Conservation (phyloP, 306 rosid genomes). For the Medicago arabica region DNA sequence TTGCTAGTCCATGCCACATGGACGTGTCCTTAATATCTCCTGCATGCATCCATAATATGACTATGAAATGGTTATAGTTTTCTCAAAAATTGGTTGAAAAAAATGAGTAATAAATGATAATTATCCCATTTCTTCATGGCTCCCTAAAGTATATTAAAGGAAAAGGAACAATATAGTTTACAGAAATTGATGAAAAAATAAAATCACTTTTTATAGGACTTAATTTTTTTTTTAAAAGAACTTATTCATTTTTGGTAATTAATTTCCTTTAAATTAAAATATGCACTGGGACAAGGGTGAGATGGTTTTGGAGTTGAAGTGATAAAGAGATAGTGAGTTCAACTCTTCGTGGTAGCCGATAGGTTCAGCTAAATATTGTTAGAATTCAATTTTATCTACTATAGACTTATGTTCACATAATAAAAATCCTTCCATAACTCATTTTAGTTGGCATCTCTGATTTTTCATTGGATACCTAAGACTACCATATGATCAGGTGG, state of each 20-base stretch:
- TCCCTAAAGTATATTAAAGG: too few relatives aligned
- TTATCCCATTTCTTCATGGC: too few relatives aligned
- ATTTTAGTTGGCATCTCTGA: not conserved
- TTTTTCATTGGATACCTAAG: slow-evolving; percentile 17
- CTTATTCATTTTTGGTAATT: not conserved
- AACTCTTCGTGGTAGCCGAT: too few relatives aligned
- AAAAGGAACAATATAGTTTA: too few relatives aligned
- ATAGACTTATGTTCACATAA: not conserved
- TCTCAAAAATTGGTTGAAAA: slow-evolving; percentile 22
- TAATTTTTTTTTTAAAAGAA: not conserved
- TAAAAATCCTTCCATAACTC: not conserved
- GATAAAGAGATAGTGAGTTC: too few relatives aligned
- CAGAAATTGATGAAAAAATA: not conserved
- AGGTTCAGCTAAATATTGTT: too few relatives aligned
- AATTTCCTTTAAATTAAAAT: not conserved
- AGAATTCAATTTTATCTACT: too few relatives aligned
- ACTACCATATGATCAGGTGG: not conserved
- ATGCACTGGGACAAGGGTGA: not conserved
- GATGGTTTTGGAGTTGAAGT: too few relatives aligned
- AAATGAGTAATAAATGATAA: not conserved
- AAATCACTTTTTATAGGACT: not conserved
- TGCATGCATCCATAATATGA: slow-evolving; percentile 24
- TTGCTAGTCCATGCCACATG: slow-evolving; percentile 25
- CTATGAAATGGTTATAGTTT: slow-evolving; percentile 9
- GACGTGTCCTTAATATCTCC: slow-evolving; percentile 22